Evolutionary conservation across 148 eudicot genomes (phyloP).

Genomic region (Euryodendron excelsum): DNA sequence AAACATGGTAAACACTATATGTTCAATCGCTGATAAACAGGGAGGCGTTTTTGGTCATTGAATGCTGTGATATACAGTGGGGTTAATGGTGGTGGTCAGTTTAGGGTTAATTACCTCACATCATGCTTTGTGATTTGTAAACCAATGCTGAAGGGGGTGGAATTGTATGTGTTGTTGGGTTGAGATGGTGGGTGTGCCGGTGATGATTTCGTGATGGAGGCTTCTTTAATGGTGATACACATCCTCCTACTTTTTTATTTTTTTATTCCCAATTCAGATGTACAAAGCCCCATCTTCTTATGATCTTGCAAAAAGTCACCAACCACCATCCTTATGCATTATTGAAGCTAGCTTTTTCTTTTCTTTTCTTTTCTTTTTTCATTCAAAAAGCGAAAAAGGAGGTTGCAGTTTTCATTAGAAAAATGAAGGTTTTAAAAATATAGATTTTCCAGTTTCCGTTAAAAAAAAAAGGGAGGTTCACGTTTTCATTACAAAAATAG

Average conservation of each 20-base stretch:
- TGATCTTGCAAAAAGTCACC: background rate
- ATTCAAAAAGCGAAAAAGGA: background rate
- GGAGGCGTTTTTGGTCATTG: too few species aligned
- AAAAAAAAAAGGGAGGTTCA: background rate
- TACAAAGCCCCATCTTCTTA: background rate
- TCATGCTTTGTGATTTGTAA: too few species aligned
- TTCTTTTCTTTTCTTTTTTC: background rate
- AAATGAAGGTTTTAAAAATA: too few species aligned
- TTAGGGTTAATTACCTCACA: too few species aligned
- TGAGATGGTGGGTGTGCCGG: background rate
- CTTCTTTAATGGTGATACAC: background rate
- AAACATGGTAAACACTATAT: background rate
- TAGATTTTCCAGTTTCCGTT: background rate
- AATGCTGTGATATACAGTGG: background rate
- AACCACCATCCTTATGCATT: background rate
- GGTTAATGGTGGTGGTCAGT: background rate
- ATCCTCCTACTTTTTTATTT: too few species aligned
- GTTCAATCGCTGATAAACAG: background rate
- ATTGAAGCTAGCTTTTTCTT: too few species aligned
- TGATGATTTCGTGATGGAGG: background rate
- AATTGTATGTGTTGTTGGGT: too few species aligned
- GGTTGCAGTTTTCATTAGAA: background rate
- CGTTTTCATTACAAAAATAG: background rate
- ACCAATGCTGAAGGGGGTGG: too few species aligned
- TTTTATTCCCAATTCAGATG: too few species aligned